Percentiles rank a stretch among this genome's conserved stretches.
These are phyloP conservation scores for Ogataea nonfermentans DNA, from an alignment of 805 yeast species.

Conservation along the genomic window DNA sequence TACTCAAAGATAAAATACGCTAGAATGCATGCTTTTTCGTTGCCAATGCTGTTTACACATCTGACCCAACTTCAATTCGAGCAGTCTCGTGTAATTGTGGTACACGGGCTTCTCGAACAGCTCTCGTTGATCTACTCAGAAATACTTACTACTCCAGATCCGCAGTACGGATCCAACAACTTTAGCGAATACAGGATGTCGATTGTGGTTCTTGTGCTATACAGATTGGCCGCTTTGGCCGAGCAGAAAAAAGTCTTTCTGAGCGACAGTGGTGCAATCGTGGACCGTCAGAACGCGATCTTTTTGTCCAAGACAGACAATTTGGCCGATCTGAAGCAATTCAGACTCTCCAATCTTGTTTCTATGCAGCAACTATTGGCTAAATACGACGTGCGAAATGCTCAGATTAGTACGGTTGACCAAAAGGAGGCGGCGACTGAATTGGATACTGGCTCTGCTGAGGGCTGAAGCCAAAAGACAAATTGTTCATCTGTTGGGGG, in stretches of 20 bases:
- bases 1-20: conserved; percentile 9
- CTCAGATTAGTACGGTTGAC: too few relatives aligned
- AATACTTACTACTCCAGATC: conserved; percentile 14
- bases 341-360: conserved; percentile 14
- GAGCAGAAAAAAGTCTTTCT: conserved; percentile 14
- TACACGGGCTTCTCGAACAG: conserved; percentile 27
- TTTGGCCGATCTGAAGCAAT: conserved; percentile 16
- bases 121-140: conserved; percentile 25
- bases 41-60: conserved; percentile 9
- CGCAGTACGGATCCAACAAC: neutral
- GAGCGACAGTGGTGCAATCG: conserved; percentile 24
- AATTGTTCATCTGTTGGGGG: conserved; percentile 1
- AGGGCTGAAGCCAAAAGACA: conserved; percentile 15
- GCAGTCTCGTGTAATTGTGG: conserved; percentile 7
- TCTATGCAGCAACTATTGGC: conserved; percentile 13
- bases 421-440: conserved; percentile 12
- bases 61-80: conserved; percentile 15
- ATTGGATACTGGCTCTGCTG: conserved; percentile 18
- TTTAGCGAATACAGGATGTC: conserved; percentile 17
- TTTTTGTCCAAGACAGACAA: conserved; percentile 18
- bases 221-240: conserved; percentile 16
- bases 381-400: neutral
- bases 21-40: conserved; percentile 1
- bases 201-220: conserved; percentile 15
- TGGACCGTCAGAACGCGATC: conserved; percentile 16